Evolutionary conservation across 2,329 filamentous ascomycete species (phyloP).

Genomic region (Aspergillus melleus): DNA sequence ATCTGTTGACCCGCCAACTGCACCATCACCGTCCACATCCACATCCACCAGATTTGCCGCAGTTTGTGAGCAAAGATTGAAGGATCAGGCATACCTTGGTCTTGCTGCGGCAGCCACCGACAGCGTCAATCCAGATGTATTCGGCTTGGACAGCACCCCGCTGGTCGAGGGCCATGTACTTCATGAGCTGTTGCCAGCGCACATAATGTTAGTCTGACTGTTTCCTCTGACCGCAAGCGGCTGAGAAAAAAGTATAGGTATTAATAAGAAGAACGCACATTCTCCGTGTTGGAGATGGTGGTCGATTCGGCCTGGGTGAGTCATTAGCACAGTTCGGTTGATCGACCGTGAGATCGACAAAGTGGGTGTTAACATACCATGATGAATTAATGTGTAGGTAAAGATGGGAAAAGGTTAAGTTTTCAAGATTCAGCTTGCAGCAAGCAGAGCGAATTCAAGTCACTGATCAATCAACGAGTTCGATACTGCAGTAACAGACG

Average conservation of each 20-base stretch:
- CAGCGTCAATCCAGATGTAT: slow-evolving; percentile 93
- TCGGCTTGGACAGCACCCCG: slow-evolving; percentile 87
- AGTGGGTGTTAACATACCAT: slow-evolving; percentile 6
- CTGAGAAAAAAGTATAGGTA: slow-evolving; percentile 29
- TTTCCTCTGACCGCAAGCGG: slow-evolving; percentile 31
- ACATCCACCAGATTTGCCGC: slow-evolving; percentile 5
- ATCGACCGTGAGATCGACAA: too few species aligned
- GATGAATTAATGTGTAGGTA: slow-evolving; percentile 13
- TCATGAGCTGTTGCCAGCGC: slow-evolving; percentile 67
- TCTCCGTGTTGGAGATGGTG: slow-evolving; percentile 49
- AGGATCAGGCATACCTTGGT: slow-evolving; percentile 87
- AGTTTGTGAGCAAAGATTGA: neutral
- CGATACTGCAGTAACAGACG: slow-evolving; percentile 1
- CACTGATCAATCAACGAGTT: neutral
- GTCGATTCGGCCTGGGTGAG: slow-evolving; percentile 43
- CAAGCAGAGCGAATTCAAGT: neutral
- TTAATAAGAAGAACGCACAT: slow-evolving; percentile 41
- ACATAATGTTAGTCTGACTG: slow-evolving; percentile 42
- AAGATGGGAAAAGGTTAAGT: neutral
- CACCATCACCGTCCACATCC: neutral
- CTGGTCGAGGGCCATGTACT: slow-evolving; percentile 86
- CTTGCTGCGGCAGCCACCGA: slow-evolving; percentile 86
- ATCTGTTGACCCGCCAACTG: neutral
- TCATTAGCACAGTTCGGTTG: slow-evolving; percentile 10
- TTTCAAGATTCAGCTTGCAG: slow-evolving; percentile 5